These are phyloP conservation scores for Melaleuca quinquenervia DNA, from an alignment of 345 rosid genomes.

Conservation along the genomic window DNA sequence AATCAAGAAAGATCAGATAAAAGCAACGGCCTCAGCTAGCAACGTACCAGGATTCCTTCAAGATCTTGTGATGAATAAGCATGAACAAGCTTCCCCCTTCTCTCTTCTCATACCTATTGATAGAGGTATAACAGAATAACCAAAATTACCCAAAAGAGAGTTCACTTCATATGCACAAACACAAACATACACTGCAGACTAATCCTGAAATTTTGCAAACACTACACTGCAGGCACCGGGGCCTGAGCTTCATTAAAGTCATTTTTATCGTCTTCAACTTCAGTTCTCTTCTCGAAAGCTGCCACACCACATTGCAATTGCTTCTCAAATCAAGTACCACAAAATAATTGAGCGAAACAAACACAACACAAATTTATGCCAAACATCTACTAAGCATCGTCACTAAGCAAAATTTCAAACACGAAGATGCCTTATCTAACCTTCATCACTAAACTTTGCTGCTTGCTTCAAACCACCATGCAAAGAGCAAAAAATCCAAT, in stretches of 20 bases:
- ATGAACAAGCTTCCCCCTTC: slow-evolving; percentile 84
- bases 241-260: slow-evolving; percentile 20
- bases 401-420: not conserved
- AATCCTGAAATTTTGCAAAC: not conserved
- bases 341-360: not conserved
- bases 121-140: not conserved
- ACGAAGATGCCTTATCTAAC: slow-evolving; percentile 12
- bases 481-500: not conserved
- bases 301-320: not conserved
- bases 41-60: slow-evolving; percentile 83
- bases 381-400: not conserved
- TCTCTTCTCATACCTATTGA: slow-evolving; percentile 48
- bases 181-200: not conserved
- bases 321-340: not conserved
- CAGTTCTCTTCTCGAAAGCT: slow-evolving; percentile 18
- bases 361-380: not conserved
- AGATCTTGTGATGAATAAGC: slow-evolving; percentile 82
- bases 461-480: slow-evolving; percentile 46
- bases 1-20: not conserved
- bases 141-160: not conserved
- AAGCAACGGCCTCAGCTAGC: not conserved
- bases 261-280: slow-evolving; percentile 19
- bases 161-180: not conserved
- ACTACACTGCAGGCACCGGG: slow-evolving; percentile 25
- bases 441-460: slow-evolving; percentile 39